A percentile compares a stretch with the other conserved stretches of the same genome.
Conservation (phyloP, 1,139 yeast genomes). For the Geotrichum restrictum region DNA sequence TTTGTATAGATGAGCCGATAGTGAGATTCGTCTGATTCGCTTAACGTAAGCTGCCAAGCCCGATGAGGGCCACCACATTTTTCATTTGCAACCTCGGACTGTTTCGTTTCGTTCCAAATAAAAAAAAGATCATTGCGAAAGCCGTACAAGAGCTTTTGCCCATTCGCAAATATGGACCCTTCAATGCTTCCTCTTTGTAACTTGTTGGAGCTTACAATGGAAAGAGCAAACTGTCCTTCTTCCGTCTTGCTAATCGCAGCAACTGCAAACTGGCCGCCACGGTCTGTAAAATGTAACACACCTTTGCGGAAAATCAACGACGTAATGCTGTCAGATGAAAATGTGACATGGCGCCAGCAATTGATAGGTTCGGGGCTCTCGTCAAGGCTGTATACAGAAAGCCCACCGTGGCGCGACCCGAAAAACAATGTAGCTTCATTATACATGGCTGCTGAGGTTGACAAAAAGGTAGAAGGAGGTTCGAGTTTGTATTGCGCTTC, state of each 20-base stretch:
- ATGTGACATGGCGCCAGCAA: conserved; percentile 45
- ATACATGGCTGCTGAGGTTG: conserved; percentile 54
- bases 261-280: conserved; percentile 32
- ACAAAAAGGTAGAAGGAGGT: conserved; percentile 47
- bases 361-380: conserved; percentile 30
- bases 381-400: conserved; percentile 50
- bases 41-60: conserved; percentile 57
- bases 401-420: conserved; percentile 69
- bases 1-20: conserved; percentile 53
- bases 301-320: conserved; percentile 16
- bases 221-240: conserved; percentile 26
- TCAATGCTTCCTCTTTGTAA: conserved; percentile 74
- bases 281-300: conserved; percentile 29
- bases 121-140: conserved; percentile 77
- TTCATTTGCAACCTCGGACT: conserved; percentile 63
- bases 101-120: conserved; percentile 77
- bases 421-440: conserved; percentile 45
- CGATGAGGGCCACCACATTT: conserved; percentile 93
- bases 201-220: conserved; percentile 56
- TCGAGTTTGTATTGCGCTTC: conserved; percentile 16
- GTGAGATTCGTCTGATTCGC: conserved; percentile 23
- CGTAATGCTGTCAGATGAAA: conserved; percentile 20
- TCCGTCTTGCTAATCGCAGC: conserved; percentile 2
- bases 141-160: conserved; percentile 64
- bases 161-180: conserved; percentile 51